A percentile compares a stretch with the other conserved stretches of the same genome.
These are phyloP conservation scores for Lenzites betulinus DNA, from an alignment of 768 basidiomycete species.

Conservation along the genomic window DNA sequence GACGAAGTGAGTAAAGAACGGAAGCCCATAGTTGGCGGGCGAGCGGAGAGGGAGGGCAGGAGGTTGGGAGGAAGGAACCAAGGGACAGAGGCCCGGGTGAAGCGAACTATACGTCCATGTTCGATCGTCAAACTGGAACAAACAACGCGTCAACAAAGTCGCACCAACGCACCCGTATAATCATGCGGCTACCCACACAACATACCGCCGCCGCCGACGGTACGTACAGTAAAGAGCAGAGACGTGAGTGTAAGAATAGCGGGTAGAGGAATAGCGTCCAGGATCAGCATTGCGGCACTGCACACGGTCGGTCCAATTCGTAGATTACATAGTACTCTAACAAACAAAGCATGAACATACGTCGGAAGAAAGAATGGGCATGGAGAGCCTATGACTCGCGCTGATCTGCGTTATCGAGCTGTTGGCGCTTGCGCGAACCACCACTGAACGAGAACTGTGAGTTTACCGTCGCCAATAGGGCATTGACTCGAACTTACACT, in stretches of 20 bases:
- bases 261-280: too few species aligned
- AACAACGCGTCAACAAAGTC: conserved; percentile 19
- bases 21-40: conserved; percentile 18
- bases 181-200: too few species aligned
- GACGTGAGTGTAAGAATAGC: too few species aligned
- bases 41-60: neutral
- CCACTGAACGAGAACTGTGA: conserved; percentile 38
- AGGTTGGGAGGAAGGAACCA: neutral
- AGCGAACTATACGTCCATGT: neutral
- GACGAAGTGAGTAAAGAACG: conserved; percentile 11
- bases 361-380: neutral
- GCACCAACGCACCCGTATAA: too few species aligned
- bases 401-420: conserved; percentile 62
- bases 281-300: too few species aligned
- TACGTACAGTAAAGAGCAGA: too few species aligned
- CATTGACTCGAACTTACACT: conserved; percentile 47
- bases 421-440: conserved; percentile 67
- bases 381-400: conserved; percentile 30
- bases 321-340: conserved; percentile 22
- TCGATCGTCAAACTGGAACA: conserved; percentile 7
- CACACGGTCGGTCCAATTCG: neutral
- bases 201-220: too few species aligned
- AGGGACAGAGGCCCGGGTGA: neutral
- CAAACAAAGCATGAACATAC: conserved; percentile 10
- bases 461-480: neutral